A percentile compares a stretch with the other conserved stretches of the same genome.
Evolutionary conservation across 805 yeast species (phyloP).

Genomic region (Torulaspora delbrueckii): DNA sequence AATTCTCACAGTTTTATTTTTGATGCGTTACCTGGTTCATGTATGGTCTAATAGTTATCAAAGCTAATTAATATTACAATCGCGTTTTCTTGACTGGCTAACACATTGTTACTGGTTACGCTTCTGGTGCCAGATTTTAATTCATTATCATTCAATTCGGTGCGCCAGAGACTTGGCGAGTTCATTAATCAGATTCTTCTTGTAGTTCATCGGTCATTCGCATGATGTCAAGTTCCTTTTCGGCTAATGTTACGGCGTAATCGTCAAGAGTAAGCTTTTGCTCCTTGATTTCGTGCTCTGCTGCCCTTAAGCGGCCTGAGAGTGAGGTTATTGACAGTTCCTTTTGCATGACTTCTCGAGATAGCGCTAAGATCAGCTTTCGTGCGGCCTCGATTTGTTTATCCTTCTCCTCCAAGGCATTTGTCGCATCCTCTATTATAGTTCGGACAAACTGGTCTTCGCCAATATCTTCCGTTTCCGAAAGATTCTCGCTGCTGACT

Average conservation of each 20-base stretch:
- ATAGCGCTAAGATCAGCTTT: slow-evolving; percentile 12
- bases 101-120: neutral
- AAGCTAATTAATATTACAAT: neutral
- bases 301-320: slow-evolving; percentile 11
- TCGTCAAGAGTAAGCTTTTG: slow-evolving; percentile 5
- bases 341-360: slow-evolving; percentile 18
- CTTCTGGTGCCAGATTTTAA: too few species aligned
- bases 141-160: too few species aligned
- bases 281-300: slow-evolving; percentile 1
- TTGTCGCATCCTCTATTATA: slow-evolving; percentile 8
- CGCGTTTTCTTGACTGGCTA: neutral
- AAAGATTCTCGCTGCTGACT: neutral
- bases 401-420: slow-evolving; percentile 12
- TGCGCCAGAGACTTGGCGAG: neutral
- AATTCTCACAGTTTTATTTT: too few species aligned
- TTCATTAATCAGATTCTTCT: neutral
- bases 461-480: neutral
- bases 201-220: neutral
- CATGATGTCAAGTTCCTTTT: slow-evolving; percentile 8
- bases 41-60: neutral
- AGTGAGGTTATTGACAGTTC: slow-evolving; percentile 23
- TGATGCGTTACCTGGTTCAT: too few species aligned
- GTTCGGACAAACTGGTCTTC: slow-evolving; percentile 1
- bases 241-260: slow-evolving; percentile 5
- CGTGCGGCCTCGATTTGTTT: slow-evolving; percentile 13